Conservation (phyloP, 106 monocot genomes). For the Dendrobium catenatum region DNA sequence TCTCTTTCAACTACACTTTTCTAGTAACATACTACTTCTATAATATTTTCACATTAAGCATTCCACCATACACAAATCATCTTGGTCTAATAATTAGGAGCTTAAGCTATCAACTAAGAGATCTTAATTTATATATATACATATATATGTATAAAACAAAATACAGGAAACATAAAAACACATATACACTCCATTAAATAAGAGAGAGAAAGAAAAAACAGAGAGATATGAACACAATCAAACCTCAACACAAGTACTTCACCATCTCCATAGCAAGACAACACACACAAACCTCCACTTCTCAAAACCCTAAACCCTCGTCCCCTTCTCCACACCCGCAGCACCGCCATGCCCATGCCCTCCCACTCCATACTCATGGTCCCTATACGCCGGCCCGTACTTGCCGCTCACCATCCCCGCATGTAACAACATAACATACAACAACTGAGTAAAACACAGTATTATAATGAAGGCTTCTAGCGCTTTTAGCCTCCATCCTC, state of each 20-base stretch:
- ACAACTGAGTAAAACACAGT: slow-evolving; percentile 56
- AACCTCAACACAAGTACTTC: background rate
- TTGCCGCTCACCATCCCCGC: slow-evolving; percentile 56
- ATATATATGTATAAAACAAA: too few relatives aligned
- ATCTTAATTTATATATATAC: too few relatives aligned
- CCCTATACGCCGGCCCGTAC: slow-evolving; percentile 61
- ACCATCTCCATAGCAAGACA: background rate
- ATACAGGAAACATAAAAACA: background rate
- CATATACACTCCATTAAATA: background rate
- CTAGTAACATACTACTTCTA: too few relatives aligned
- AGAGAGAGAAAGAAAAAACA: background rate
- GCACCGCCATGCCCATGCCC: background rate
- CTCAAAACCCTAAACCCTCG: slow-evolving; percentile 1
- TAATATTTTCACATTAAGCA: too few relatives aligned
- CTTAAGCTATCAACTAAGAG: too few relatives aligned
- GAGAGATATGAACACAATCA: background rate
- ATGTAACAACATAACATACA: slow-evolving; percentile 53
- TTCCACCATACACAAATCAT: too few relatives aligned
- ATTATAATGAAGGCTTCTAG: slow-evolving; percentile 70
- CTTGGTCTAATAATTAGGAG: too few relatives aligned
- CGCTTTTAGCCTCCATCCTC: slow-evolving; percentile 58
- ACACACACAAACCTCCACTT: too few relatives aligned
- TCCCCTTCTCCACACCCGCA: slow-evolving; percentile 20
- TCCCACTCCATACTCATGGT: slow-evolving; percentile 18
- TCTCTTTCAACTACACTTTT: too few relatives aligned